phyloP scores from a whole-genome alignment of 192 early-diverging fungal genomes.

The Spizellomyces punctatus region DNA sequence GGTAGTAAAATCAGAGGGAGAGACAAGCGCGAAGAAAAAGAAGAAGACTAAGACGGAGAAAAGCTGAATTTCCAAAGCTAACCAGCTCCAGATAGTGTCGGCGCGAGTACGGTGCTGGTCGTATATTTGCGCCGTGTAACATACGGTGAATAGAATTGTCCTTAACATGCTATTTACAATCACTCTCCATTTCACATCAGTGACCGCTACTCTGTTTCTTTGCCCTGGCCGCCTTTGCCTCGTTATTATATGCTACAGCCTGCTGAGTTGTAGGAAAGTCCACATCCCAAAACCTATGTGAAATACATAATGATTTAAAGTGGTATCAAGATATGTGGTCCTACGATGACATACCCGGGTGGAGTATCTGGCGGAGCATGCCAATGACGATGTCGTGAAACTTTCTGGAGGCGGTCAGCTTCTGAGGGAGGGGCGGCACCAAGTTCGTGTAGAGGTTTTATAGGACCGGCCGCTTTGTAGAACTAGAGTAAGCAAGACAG shows the following conservation, averaged over 20 bases:
- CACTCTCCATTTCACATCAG: no score
- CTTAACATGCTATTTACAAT: no score
- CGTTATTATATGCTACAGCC: constrained; percentile 5
- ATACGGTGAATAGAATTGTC: no score
- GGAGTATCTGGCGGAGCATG: constrained; percentile 31
- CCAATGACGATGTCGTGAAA: constrained; percentile 33
- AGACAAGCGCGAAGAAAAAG: no score
- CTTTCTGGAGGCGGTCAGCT: constrained; percentile 20
- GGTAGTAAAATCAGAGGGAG: no score
- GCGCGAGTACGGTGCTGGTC: no score
- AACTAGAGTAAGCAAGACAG: constrained; percentile 6
- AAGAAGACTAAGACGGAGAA: no score
- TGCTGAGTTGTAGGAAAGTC: constrained; percentile 39
- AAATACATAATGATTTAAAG: not conserved
- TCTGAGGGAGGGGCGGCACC: constrained; percentile 7
- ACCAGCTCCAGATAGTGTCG: no score
- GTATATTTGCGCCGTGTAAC: no score
- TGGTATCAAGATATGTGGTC: not conserved
- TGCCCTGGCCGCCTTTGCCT: not conserved
- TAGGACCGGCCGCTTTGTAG: constrained; percentile 22
- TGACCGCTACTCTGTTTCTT: no score
- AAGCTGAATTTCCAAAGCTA: no score
- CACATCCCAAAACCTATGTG: constrained; percentile 33
- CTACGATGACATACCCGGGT: constrained; percentile 22
- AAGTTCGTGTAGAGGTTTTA: constrained; percentile 26